Base-by-base conservation (phyloP, 768 basidiomycete genomes). In the Lactarius deliciosus region DNA sequence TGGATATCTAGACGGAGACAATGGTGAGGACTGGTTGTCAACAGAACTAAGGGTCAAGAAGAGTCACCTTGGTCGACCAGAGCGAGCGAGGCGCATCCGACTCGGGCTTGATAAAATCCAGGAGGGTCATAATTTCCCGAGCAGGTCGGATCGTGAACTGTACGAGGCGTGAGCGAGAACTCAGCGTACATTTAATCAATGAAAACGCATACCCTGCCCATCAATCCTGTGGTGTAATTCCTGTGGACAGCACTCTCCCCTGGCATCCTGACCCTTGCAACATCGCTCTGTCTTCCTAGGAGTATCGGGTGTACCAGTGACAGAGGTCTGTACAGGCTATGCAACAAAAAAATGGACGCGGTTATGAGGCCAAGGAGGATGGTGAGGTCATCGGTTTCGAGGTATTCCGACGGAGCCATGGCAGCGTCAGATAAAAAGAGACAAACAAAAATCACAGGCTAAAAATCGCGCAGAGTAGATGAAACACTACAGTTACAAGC, bases 231-330 rank as follows among this genome's bases (percentile, higher is more conserved):
- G 16, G 90, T 85, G 81, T 95, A 97, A 79, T 92, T 94, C 72
- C 96, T 85, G 76, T 96, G 96, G 18, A 95, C 80, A 0, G 93
- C 92, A 72, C 92, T 94, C 78, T 96, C 91, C 9, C 84, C 81
- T 15, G 89, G 82, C 73, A 92, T 88, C 61, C 95, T 81, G 4
- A 95, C 92, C 59, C 88, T 82, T 15, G 87, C 88, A 32, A 90
- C 89, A 75, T 97, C 96, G 71, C 92, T 93, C 81, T 98, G 95
- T 59, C 94, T 81, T 8, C 95, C 94, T 1, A 98, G 83, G 10
- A 96, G 82, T 70, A 98, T 90, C n/a, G 95, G 95, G 73, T 97
- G 95, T 0, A 96, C 94, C 53, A 96, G 84, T 2, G 90, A 88
- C 71, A 90, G 90, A 4, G 90, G 90, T 71, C 84, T 91, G 78